Base-by-base conservation (phyloP, 805 yeast species). In the Blastobotrys peoriensis region DNA sequence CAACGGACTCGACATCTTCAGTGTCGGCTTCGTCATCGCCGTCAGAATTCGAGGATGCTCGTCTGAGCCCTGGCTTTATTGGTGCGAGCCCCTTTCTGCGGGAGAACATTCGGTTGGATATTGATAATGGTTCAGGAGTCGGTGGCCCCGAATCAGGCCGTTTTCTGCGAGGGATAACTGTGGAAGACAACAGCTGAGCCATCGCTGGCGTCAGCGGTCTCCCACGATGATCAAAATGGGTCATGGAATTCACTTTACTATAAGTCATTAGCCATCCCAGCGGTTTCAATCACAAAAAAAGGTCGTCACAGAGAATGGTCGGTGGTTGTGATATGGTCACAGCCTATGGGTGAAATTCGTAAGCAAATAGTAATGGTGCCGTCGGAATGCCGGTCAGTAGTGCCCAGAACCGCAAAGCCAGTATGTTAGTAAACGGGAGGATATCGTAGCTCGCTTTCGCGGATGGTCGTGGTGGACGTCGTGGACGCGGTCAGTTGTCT, bases 161-260 rank as follows among this genome's bases (percentile, higher is more conserved):
- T n/a, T 17, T 39, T 20, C 33, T 37, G 27, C 36, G 20, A 15
- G 56, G 54, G 10, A 52, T 52, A 9, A 48, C 51, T 19, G 54
- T 52, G 1, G 52, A 40, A 15, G 43, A 44, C 17, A 52, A 38
- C 45, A 52, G 43, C 20, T 46, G 45, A 19, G 51, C 25, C 43
- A 52, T 30, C 16, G 52, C 54, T 18, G 54, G 52, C 20, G 50
- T 38, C 35, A 52, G 39, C 35, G 44, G 44, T 34, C 56, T 34
- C 5, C 56, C 56, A 15, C 40, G 39, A 36, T 48, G 56, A 28
- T 52, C 56, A 21, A 8, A 25, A 13, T 49, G 49, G 2, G 55
- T 45, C 25, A 43, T 33, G 36, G 33, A 17, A 22, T 6, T 27
- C 5, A 13, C 17, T 37, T 37, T 8, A 19, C 30, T 17, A 35